Evolutionary conservation across 192 early-diverging fungal genomes (phyloP), one percentile per base, ranked within the genome.

Genomic region (Mortierella claussenii): DNA sequence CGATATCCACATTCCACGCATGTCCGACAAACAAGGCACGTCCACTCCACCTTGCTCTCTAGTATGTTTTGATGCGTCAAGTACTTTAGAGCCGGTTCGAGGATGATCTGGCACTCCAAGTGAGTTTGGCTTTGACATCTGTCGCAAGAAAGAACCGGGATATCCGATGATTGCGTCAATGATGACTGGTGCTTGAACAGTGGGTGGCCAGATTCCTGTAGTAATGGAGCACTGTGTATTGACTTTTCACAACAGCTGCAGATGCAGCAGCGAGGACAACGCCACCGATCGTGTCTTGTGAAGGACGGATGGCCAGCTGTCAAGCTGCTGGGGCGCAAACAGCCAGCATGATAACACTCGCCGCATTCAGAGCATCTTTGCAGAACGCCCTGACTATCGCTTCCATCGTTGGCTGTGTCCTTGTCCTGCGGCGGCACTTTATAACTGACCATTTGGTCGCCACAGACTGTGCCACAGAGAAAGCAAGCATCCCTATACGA

Each of bases 291-390:
- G 13, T 44, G 49, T 36, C 23, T 18, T 15, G 21, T n/a, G 15
- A 44, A 33, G 18, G 33, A 30, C 18, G 48, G 0, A 15, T 30
- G 34, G 1, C 10, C 23, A 3, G n/a, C 42, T 7, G 42, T 36
- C 18, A 54, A 12, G 8, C 27, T 33, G 18, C 33, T 30, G 13
- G 59, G 24, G 20, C 59, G 58, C 4, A 59, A 56, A 65, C 88
- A 89, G 20, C 79, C 76, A 3, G 33, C 40, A 51, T 87, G 88
- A 55, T 80, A 86, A 9, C 23, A n/a, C 33, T 86, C 85, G 15
- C 76, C 80, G 47, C 88, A 89, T 11, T 68, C 76, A 33, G 45
- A 15, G 43, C 87, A 89, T 20, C 58, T 32, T 13, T 48, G 40
- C 53, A 86, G 49, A 1, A 32, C 30, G 26, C 47, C 53, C 20